These are phyloP conservation scores for Linum trigynum DNA, from an alignment of 345 rosid genomes.

Conservation along the genomic window DNA sequence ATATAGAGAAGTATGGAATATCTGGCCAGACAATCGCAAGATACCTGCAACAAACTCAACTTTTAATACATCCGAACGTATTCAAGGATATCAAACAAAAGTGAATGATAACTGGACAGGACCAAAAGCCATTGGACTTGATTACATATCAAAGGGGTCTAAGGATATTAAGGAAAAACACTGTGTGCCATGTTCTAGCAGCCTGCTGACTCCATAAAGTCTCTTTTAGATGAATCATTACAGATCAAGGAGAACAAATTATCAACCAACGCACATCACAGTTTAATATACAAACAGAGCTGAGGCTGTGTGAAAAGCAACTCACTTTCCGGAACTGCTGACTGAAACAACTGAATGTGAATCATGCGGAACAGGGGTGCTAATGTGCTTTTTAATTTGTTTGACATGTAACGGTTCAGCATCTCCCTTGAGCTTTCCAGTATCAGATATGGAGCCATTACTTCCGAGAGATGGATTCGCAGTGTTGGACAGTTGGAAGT, in stretches of 20 bases:
- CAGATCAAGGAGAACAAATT: background rate
- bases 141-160: background rate
- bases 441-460: slow-evolving; percentile 75
- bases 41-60: slow-evolving; percentile 51
- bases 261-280: background rate
- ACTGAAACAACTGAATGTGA: slow-evolving; percentile 88
- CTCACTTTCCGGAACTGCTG: slow-evolving; percentile 98
- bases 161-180: slow-evolving; percentile 2
- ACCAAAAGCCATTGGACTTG: background rate
- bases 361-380: slow-evolving; percentile 95
- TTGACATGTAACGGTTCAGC: slow-evolving; percentile 66
- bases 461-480: slow-evolving; percentile 83
- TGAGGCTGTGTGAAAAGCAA: slow-evolving; percentile 9
- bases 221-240: no score
- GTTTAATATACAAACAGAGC: background rate
- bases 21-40: slow-evolving; percentile 97
- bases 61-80: background rate
- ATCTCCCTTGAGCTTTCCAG: slow-evolving; percentile 78
- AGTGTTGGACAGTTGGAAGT: slow-evolving; percentile 73
- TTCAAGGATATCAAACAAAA: background rate
- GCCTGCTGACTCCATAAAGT: background rate
- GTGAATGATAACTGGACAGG: background rate
- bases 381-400: slow-evolving; percentile 79
- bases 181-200: slow-evolving; percentile 4
- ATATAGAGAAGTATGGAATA: slow-evolving; percentile 83